Evolutionary conservation across 2,329 filamentous ascomycete species (phyloP).

Genomic region (Claviceps sp.): DNA sequence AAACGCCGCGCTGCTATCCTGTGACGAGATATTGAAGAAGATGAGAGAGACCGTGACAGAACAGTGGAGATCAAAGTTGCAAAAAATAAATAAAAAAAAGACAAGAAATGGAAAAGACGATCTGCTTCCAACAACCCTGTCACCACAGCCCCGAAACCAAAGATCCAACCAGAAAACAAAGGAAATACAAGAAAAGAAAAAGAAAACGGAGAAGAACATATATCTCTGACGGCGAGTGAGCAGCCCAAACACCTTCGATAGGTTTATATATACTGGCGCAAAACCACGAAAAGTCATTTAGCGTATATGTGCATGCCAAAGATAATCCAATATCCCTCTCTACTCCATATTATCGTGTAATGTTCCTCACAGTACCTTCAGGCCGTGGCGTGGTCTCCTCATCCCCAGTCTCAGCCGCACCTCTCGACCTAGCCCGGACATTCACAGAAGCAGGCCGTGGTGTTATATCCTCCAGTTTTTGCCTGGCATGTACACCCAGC

Average conservation of each 20-base stretch:
- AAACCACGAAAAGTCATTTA: not conserved
- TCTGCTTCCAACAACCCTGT: not conserved
- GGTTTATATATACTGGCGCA: not conserved
- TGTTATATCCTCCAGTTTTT: not conserved
- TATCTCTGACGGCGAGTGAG: too few relatives aligned
- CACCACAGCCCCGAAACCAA: not conserved
- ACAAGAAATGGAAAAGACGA: not conserved
- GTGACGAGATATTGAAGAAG: slow-evolving; percentile 5
- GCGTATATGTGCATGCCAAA: too few relatives aligned
- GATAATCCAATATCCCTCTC: too few relatives aligned
- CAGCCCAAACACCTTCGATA: too few relatives aligned
- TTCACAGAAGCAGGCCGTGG: slow-evolving; percentile 23
- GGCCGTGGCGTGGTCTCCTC: slow-evolving; percentile 30
- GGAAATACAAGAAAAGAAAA: not conserved
- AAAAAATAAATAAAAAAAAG: slow-evolving; percentile 3
- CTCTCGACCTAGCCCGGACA: not conserved
- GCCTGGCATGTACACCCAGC: slow-evolving; percentile 6
- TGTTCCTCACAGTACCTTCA: slow-evolving; percentile 1
- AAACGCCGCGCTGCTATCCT: slow-evolving; percentile 13
- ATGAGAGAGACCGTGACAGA: not conserved
- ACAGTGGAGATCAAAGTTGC: slow-evolving; percentile 3
- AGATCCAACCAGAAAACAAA: not conserved
- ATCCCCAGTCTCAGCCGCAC: slow-evolving; percentile 5
- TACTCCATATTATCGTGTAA: too few relatives aligned
- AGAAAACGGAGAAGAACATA: not conserved